Evolutionary conservation across 805 yeast genomes (phyloP).

Genomic region (Monosporozyma yasuniensis): DNA sequence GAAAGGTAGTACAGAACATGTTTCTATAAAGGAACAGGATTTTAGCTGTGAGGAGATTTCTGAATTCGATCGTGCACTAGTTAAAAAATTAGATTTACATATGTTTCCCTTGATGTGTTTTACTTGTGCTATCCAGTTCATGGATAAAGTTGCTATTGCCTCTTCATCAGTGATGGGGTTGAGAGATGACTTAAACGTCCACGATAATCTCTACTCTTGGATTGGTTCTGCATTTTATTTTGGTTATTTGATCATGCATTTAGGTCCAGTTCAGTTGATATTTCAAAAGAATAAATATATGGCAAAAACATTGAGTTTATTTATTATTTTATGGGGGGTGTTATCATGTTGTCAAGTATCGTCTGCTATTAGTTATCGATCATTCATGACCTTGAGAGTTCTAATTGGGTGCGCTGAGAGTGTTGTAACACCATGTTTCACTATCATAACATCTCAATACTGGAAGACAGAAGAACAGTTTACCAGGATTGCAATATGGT

Average conservation of each 20-base stretch:
- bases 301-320: background rate
- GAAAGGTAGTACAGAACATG: background rate
- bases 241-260: background rate
- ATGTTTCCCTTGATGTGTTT: slow-evolving; percentile 43
- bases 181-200: slow-evolving; percentile 37
- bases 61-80: slow-evolving; percentile 29
- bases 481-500: slow-evolving; percentile 26
- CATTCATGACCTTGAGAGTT: background rate
- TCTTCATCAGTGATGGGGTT: slow-evolving; percentile 47
- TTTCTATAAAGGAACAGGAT: background rate
- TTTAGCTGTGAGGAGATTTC: too few relatives aligned
- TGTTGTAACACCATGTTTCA: background rate
- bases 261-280: slow-evolving; percentile 18
- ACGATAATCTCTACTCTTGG: slow-evolving; percentile 40
- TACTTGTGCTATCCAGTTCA: slow-evolving; percentile 43
- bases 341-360: background rate
- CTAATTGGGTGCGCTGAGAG: background rate
- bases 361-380: background rate
- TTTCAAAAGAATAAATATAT: background rate
- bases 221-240: slow-evolving; percentile 50
- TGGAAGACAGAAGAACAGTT: slow-evolving; percentile 42
- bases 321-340: background rate
- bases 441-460: slow-evolving; percentile 41
- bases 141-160: slow-evolving; percentile 50
- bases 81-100: slow-evolving; percentile 43